These are phyloP conservation scores for Lachnellula occidentalis DNA, from an alignment of 2,329 filamentous ascomycete genomes.

Conservation along the genomic window DNA sequence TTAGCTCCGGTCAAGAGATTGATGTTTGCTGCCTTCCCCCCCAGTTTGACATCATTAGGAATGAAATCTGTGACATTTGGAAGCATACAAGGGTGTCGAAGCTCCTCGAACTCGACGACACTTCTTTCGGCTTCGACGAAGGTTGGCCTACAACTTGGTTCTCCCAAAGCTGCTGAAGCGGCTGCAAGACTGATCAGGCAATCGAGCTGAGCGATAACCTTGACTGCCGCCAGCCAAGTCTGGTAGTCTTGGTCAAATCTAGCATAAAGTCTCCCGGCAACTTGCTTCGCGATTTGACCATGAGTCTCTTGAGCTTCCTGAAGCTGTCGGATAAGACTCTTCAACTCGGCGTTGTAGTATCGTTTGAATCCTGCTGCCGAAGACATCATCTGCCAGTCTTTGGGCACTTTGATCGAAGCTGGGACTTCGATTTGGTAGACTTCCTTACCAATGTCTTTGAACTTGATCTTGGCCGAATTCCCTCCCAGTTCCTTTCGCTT, in stretches of 20 bases:
- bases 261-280: conserved; percentile 74
- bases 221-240: conserved; percentile 83
- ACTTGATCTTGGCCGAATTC: conserved; percentile 56
- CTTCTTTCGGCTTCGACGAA: conserved; percentile 83
- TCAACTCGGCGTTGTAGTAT: conserved; percentile 86
- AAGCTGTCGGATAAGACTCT: conserved; percentile 74
- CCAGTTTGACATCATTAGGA: conserved; percentile 85
- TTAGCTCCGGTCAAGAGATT: conserved; percentile 93
- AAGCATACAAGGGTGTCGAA: conserved; percentile 92
- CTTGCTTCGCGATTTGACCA: conserved; percentile 82
- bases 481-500: conserved; percentile 71
- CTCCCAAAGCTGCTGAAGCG: conserved; percentile 75
- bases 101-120: conserved; percentile 83
- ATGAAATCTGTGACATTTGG: conserved; percentile 91
- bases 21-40: conserved; percentile 76
- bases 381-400: conserved; percentile 93
- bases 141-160: conserved; percentile 81
- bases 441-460: conserved; percentile 87
- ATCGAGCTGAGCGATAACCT: conserved; percentile 86
- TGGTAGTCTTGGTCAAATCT: conserved; percentile 85
- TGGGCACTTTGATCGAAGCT: conserved; percentile 75
- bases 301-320: conserved; percentile 95
- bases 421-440: conserved; percentile 94
- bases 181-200: conserved; percentile 91
- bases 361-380: conserved; percentile 85